Evolutionary conservation across 768 basidiomycete genomes (phyloP), one percentile per base, ranked within the genome.

Genomic region (Leucocoprinus leucothites): DNA sequence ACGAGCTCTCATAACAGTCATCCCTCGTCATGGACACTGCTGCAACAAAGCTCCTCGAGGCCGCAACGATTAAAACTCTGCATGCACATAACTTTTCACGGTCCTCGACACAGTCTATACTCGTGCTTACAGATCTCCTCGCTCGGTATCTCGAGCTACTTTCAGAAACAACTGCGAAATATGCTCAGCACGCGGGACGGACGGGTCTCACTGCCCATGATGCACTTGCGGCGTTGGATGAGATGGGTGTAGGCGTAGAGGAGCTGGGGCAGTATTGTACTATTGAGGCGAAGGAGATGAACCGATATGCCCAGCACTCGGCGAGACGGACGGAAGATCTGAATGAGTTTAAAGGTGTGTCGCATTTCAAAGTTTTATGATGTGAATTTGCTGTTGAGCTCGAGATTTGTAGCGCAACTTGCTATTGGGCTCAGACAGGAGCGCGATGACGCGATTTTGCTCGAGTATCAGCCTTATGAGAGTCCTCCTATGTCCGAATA

Each of bases 81-180:
- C 89, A 92, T 59, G 86, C 89, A 0, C 83, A 91, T 60, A 78
- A 78, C 58, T 93, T 94, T 70, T 82, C 86, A 35, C 80, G 88
- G 48, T 80, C 90, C 0, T 93, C 91, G 2, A 71, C 82, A 1
- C 86, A 87, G 63, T 89, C 91, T 2, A 76, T 84, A 9, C 70
- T 80, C 22, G 80, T 87, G 16, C 76, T 93, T 45, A 86, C 88
- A 11, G 89, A 88, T 69, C 74, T 92, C 58, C 79, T 93, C 60
- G 77, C 86, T 35, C 84, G 87, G 53, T 93, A 92, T 67, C 73
- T 92, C 54, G 61, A 79, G 9, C 74, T 91, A 22, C 74, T 91
- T 18, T 72, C 87, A 1, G 73, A 80, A 1, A 82, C 88, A 6
- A 86, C 84, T 63, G 85, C 85, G 19, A 82, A 81, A 63, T 89